Percentiles rank a stretch among this genome's conserved stretches.
These are phyloP conservation scores for Beauveria asiatica DNA, from an alignment of 2,329 filamentous ascomycete genomes.

Conservation along the genomic window DNA sequence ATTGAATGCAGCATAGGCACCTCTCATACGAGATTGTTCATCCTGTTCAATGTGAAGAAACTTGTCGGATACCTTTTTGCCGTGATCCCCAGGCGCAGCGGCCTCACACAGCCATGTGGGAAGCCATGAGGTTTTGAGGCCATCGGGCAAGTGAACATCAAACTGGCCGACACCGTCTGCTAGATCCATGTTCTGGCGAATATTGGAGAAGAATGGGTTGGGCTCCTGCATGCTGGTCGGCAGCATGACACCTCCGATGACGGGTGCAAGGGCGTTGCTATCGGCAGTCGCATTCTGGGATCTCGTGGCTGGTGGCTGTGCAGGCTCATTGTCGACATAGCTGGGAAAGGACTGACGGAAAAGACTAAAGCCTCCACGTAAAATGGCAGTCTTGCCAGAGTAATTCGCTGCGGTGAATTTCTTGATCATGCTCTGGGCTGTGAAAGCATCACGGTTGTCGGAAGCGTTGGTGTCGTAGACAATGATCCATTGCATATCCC, in stretches of 20 bases:
- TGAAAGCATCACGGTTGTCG: slow-evolving; percentile 70
- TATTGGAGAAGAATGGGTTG: slow-evolving; percentile 93
- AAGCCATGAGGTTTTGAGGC: slow-evolving; percentile 43
- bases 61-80: slow-evolving; percentile 70
- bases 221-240: slow-evolving; percentile 59
- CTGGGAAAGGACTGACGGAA: slow-evolving; percentile 62
- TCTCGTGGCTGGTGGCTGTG: slow-evolving; percentile 29
- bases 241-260: slow-evolving; percentile 84
- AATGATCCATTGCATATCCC: slow-evolving; percentile 63
- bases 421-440: slow-evolving; percentile 79
- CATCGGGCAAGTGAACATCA: slow-evolving; percentile 41
- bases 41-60: slow-evolving; percentile 77
- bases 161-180: slow-evolving; percentile 86
- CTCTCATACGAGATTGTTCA: slow-evolving; percentile 88
- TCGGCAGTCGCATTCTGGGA: slow-evolving; percentile 27
- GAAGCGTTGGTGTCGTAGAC: slow-evolving; percentile 77
- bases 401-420: slow-evolving; percentile 87
- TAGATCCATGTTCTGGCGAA: slow-evolving; percentile 92
- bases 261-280: slow-evolving; percentile 45
- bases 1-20: slow-evolving; percentile 51
- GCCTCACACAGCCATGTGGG: slow-evolving; percentile 72
- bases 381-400: slow-evolving; percentile 61
- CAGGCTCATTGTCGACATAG: slow-evolving; percentile 47
- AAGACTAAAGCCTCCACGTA: slow-evolving; percentile 72
- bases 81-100: slow-evolving; percentile 58